Evolutionary conservation across 805 yeast genomes (phyloP).

Genomic region (Pichia heedii): DNA sequence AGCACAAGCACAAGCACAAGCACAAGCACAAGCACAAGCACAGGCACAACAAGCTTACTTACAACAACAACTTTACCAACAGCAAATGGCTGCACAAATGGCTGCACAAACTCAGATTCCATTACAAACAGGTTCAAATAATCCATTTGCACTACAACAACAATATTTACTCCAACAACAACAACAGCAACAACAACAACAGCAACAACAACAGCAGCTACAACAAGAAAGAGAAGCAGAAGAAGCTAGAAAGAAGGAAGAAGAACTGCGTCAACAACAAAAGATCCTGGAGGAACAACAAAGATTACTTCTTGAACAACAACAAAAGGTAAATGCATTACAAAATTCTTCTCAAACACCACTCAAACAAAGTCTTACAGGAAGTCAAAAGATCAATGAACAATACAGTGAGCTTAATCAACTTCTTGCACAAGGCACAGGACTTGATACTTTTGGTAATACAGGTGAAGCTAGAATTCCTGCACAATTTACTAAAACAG

Average conservation of each 20-base stretch:
- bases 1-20: constrained; percentile 10
- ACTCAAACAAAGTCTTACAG: constrained; percentile 39
- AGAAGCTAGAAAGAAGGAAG: constrained; percentile 43
- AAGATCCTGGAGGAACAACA: constrained; percentile 7
- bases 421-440: constrained; percentile 78
- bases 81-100: constrained; percentile 13
- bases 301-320: constrained; percentile 6
- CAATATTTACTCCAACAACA: constrained; percentile 2
- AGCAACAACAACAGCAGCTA: not conserved
- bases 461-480: constrained; percentile 80
- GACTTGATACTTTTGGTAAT: constrained; percentile 89
- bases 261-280: constrained; percentile 21
- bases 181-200: constrained; percentile 4
- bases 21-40: constrained; percentile 12
- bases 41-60: constrained; percentile 15
- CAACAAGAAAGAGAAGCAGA: constrained; percentile 24
- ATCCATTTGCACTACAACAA: constrained; percentile 25
- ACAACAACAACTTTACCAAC: constrained; percentile 16
- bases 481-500: constrained; percentile 82
- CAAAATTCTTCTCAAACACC: constrained; percentile 26
- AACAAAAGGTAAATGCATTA: constrained; percentile 10
- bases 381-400: constrained; percentile 46
- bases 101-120: constrained; percentile 28
- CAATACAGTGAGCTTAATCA: constrained; percentile 66
- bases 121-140: constrained; percentile 31